Evolutionary conservation across 2,329 filamentous ascomycete genomes (phyloP).

Genomic region (Paraconiothyrium brasiliense): DNA sequence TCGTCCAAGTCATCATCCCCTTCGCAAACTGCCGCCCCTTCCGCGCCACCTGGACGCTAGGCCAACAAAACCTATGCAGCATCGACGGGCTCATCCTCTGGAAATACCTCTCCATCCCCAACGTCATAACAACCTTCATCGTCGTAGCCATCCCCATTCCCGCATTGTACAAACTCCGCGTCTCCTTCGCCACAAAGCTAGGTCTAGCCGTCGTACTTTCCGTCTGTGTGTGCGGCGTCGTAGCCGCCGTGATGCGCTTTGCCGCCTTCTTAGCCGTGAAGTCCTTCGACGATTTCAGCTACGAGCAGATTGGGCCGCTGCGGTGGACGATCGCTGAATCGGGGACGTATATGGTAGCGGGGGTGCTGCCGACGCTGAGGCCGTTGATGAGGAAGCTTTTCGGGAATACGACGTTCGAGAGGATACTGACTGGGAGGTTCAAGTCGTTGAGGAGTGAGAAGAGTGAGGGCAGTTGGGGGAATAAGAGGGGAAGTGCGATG

Average conservation of each 20-base stretch:
- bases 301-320: slow-evolving; percentile 26
- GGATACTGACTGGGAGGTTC: slow-evolving; percentile 22
- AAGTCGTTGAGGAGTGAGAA: slow-evolving; percentile 4
- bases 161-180: slow-evolving; percentile 25
- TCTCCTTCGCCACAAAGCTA: slow-evolving; percentile 22
- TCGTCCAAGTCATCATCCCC: slow-evolving; percentile 33
- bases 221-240: slow-evolving; percentile 25
- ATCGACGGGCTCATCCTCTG: slow-evolving; percentile 25
- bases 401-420: slow-evolving; percentile 23
- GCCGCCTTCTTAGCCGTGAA: slow-evolving; percentile 25
- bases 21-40: slow-evolving; percentile 37
- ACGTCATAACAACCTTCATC: slow-evolving; percentile 29
- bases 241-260: slow-evolving; percentile 32
- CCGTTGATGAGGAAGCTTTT: slow-evolving; percentile 28
- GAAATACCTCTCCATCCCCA: slow-evolving; percentile 32
- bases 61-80: slow-evolving; percentile 19
- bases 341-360: slow-evolving; percentile 34
- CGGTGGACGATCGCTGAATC: slow-evolving; percentile 35
- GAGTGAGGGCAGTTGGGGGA: slow-evolving; percentile 13
- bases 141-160: slow-evolving; percentile 30
- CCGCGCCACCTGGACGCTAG: slow-evolving; percentile 24
- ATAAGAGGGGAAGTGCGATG: slow-evolving; percentile 19
- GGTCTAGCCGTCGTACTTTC: slow-evolving; percentile 25
- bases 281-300: slow-evolving; percentile 31
- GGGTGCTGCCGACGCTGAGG: slow-evolving; percentile 30